Evolutionary conservation across 305 asterid genomes (phyloP), one percentile per base, ranked within the genome.

Genomic region (Andrographis paniculata): DNA sequence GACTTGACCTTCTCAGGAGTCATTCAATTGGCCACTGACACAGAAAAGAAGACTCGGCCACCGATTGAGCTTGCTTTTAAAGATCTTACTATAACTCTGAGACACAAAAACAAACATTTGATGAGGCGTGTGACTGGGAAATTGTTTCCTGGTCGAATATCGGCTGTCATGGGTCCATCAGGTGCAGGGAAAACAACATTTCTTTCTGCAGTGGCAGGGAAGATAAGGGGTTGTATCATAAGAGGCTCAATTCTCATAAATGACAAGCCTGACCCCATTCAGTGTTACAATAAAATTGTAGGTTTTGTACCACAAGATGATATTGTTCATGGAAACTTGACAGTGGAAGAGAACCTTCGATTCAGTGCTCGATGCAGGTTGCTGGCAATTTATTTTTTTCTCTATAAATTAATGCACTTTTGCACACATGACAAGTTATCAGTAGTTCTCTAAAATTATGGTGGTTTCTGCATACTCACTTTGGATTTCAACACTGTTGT

Each of bases 141-240:
- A 66, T 45, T 87, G 46, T 48, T 63, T 45, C 95, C 99, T 21
- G 99, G 99, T 23, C 76, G 94, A 57, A 77, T 91, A 60, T 73
- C 99, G 33, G 96, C 99, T 35, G 96, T 91, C 62, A 91, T 91
- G 99, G 99, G 99, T 45, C 99, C 99, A 52, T 91, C 99, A 13
- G 99, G 99, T 46, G 99, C 99, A 15, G 96, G 99, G 56, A 91
- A 91, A 63, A 91, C 99, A 27, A 87, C 99, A 4, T 91, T 91
- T 78, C 95, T 91, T 63, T 80, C 95, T 55, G 95, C 99, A 3
- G 94, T 91, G 52, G 66, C 82, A 33, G 96, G 99, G 39, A 91
- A 81, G 62, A 71, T 79, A 52, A 75, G 75, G 48, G 95, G 88
- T 50, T 87, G 96, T 65, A 38, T 60, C 42, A 62, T 91, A 60